A percentile compares a stretch with the other conserved stretches of the same genome.
Conservation (phyloP, 1,139 yeast genomes). For the Lodderomyces oxycetoniae region DNA sequence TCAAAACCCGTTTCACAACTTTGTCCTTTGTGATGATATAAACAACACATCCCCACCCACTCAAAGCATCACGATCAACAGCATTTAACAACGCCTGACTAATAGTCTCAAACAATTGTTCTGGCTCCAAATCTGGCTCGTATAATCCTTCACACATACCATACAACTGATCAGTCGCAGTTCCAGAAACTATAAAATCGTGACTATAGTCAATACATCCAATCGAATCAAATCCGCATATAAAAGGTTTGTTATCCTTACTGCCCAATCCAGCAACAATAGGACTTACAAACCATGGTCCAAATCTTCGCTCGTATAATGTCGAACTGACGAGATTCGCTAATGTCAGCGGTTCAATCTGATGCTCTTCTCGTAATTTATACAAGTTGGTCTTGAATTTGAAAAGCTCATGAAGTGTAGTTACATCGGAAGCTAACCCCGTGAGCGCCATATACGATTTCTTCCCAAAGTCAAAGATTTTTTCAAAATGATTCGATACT, state of each 20-base stretch:
- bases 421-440: slow-evolving; percentile 92
- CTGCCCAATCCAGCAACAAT: slow-evolving; percentile 92
- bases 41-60: slow-evolving; percentile 99
- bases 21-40: slow-evolving; percentile 90
- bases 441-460: slow-evolving; percentile 87
- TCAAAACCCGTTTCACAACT: slow-evolving; percentile 79
- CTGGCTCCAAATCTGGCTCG: slow-evolving; percentile 91
- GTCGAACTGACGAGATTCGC: slow-evolving; percentile 90
- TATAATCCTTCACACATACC: slow-evolving; percentile 99
- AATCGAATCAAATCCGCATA: slow-evolving; percentile 93
- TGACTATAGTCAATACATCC: slow-evolving; percentile 95
- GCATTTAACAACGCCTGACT: slow-evolving; percentile 93
- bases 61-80: slow-evolving; percentile 93
- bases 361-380: slow-evolving; percentile 85
- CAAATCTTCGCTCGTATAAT: slow-evolving; percentile 86
- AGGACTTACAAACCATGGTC: slow-evolving; percentile 96
- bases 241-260: slow-evolving; percentile 72
- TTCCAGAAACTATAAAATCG: slow-evolving; percentile 96
- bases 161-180: slow-evolving; percentile 90
- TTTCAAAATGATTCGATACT: slow-evolving; percentile 87
- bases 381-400: slow-evolving; percentile 83
- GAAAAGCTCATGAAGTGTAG: slow-evolving; percentile 76
- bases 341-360: slow-evolving; percentile 88
- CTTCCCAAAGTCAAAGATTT: slow-evolving; percentile 75
- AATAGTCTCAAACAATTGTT: slow-evolving; percentile 92